phyloP scores from a whole-genome alignment of 2,329 filamentous ascomycete genomes.

The Xylaria sp. region DNA sequence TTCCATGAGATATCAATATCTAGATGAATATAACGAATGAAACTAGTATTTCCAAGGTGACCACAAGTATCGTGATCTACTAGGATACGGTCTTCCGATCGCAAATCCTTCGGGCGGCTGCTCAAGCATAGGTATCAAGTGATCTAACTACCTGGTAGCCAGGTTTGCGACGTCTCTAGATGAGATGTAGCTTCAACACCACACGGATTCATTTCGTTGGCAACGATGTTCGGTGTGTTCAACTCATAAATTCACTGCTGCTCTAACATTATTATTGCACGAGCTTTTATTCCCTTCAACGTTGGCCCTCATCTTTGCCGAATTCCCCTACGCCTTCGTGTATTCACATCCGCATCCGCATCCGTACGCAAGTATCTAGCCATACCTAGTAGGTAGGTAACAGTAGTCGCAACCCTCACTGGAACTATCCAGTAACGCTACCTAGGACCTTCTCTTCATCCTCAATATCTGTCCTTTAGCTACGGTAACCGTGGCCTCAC shows the following conservation, averaged over 20 bases:
- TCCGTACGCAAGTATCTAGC: too few species aligned
- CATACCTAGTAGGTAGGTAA: too few species aligned
- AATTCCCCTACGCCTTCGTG: not conserved
- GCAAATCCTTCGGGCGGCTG: not conserved
- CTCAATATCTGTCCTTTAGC: too few species aligned
- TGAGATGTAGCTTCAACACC: not conserved
- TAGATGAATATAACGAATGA: too few species aligned
- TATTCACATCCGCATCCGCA: slow-evolving; percentile 7
- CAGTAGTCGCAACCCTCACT: not conserved
- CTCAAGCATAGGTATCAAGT: not conserved
- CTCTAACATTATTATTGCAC: not conserved
- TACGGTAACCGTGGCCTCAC: too few species aligned
- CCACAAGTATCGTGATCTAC: not conserved
- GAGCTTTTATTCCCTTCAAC: slow-evolving; percentile 4
- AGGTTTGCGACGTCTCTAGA: not conserved
- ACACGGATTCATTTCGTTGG: not conserved
- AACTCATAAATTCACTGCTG: slow-evolving; percentile 4
- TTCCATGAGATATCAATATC: too few species aligned
- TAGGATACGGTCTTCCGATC: not conserved
- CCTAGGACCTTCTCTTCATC: not conserved
- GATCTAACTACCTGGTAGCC: not conserved
- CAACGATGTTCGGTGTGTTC: not conserved
- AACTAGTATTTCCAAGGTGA: not conserved
- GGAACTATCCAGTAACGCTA: too few species aligned
- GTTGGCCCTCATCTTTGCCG: not conserved